phyloP scores from a whole-genome alignment of 2,329 filamentous ascomycete species.

The Zelopaecilomyces penicillatus region DNA sequence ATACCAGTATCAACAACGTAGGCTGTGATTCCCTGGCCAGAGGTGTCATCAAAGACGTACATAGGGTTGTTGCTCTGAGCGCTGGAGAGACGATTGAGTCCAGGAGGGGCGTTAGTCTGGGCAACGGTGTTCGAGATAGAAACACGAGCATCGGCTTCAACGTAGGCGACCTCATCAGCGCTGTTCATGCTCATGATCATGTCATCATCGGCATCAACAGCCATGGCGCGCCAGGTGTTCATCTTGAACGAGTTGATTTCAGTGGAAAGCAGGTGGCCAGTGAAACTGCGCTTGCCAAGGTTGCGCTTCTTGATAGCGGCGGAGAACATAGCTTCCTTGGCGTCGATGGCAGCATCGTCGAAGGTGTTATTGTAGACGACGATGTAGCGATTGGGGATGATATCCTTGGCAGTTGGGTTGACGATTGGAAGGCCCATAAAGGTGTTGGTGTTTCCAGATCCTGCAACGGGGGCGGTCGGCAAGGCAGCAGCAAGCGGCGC shows the following conservation, averaged over 20 bases:
- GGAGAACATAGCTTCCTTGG: conserved; percentile 41
- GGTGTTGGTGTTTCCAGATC: conserved; percentile 14
- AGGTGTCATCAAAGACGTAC: conserved; percentile 42
- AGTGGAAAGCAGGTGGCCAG: conserved; percentile 40
- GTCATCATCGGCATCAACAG: conserved; percentile 41
- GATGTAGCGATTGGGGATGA: conserved; percentile 52
- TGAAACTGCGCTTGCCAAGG: conserved; percentile 40
- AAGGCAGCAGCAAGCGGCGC: conserved; percentile 19
- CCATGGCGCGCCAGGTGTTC: conserved; percentile 43
- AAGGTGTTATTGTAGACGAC: conserved; percentile 54
- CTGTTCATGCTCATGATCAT: conserved; percentile 42
- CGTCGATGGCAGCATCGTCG: conserved; percentile 37
- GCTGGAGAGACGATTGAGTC: conserved; percentile 46
- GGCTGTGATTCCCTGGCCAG: conserved; percentile 46
- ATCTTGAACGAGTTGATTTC: conserved; percentile 39
- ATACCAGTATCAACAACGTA: conserved; percentile 62
- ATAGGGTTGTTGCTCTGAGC: conserved; percentile 20
- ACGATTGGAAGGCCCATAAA: conserved; percentile 37
- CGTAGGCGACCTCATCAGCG: conserved; percentile 40
- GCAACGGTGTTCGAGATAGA: conserved; percentile 33
- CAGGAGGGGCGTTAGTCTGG: conserved; percentile 45
- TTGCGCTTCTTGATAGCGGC: conserved; percentile 48
- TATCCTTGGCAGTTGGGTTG: conserved; percentile 39
- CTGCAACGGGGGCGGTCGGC: conserved; percentile 13
- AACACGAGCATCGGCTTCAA: conserved; percentile 46